Conservation (phyloP, 1,139 yeast species). For the Candida glucosophila region DNA sequence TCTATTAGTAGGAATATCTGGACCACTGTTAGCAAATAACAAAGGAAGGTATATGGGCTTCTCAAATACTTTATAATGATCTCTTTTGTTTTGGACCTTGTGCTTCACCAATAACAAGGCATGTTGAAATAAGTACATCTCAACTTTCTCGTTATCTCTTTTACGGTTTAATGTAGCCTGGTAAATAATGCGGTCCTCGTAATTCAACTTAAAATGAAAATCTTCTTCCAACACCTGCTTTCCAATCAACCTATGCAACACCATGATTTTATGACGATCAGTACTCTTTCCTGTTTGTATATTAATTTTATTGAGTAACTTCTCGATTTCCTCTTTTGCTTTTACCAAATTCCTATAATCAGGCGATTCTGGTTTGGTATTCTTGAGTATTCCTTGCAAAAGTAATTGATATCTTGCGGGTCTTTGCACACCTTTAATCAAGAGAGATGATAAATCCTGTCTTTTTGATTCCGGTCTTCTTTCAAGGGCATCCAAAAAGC, state of each 20-base stretch:
- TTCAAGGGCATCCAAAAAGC: slow-evolving; percentile 88
- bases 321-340: slow-evolving; percentile 71
- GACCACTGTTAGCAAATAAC: slow-evolving; percentile 66
- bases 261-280: slow-evolving; percentile 83
- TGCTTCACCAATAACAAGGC: slow-evolving; percentile 79
- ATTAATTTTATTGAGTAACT: slow-evolving; percentile 72
- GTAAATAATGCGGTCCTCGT: slow-evolving; percentile 73
- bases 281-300: slow-evolving; percentile 91
- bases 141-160: slow-evolving; percentile 73
- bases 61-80: slow-evolving; percentile 84
- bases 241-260: slow-evolving; percentile 70
- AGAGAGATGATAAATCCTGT: slow-evolving; percentile 84
- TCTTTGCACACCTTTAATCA: slow-evolving; percentile 92
- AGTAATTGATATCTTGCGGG: slow-evolving; percentile 90
- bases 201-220: slow-evolving; percentile 59
- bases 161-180: slow-evolving; percentile 63
- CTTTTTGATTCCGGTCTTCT: slow-evolving; percentile 83
- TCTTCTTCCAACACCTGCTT: slow-evolving; percentile 68
- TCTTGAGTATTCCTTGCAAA: slow-evolving; percentile 73
- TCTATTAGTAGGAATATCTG: slow-evolving; percentile 62
- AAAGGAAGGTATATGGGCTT: slow-evolving; percentile 88
- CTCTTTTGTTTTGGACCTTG: slow-evolving; percentile 82
- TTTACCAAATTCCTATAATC: slow-evolving; percentile 65
- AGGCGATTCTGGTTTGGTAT: slow-evolving; percentile 65
- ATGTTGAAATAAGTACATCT: slow-evolving; percentile 81